Evolutionary conservation across 441 rosid species (phyloP), one percentile per base, ranked within the genome.

Genomic region (Pelargonium cotyledonis): DNA sequence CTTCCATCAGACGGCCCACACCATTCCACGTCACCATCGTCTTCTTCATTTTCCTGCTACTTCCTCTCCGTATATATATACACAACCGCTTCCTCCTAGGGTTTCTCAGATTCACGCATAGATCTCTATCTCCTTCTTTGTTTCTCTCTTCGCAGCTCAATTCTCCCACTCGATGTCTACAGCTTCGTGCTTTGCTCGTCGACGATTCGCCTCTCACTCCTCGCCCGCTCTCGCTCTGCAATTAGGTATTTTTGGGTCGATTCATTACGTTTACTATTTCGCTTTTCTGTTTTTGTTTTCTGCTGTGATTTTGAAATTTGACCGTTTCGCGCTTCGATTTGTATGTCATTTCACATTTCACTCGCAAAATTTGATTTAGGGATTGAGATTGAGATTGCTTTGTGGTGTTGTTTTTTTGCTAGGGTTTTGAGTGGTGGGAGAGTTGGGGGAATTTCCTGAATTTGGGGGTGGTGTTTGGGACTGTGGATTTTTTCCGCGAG

Each of bases 21-120:
- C 77, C 62, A 53, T 43, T 79, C 93, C 94, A 92, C 97, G 94
- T 89, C 92, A 83, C 72, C 90, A 72, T 82, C 96, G 94, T 85
- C 97, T 84, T 86, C 97, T 82, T 80, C 97, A 78, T 76, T 84
- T 84, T 66, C 79, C 71, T 69, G 67, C 72, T 78, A 63, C 70
- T 85, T 68, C 69, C 78, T 40, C 71, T 67, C 81, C 35, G n/a
- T 68, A 26, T 23, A 68, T 12, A 51, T 47, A 19, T 70, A 31
- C 53, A 53, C 18, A 60, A 65, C 73, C 57, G 69, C 76, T 68
- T 58, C 6, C 71, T 43, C 51, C 82, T 90, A 88, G 97, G 96
- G 94, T 88, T 88, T 83, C 88, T 53, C 74, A 63, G 72, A 74
- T 83, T 84, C 75, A 68, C 70, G 75, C 58, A 47, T 14, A 10